A percentile compares a stretch with the other conserved stretches of the same genome.
phyloP scores from a whole-genome alignment of 2,329 filamentous ascomycete species.

The Lithohypha guttulata region DNA sequence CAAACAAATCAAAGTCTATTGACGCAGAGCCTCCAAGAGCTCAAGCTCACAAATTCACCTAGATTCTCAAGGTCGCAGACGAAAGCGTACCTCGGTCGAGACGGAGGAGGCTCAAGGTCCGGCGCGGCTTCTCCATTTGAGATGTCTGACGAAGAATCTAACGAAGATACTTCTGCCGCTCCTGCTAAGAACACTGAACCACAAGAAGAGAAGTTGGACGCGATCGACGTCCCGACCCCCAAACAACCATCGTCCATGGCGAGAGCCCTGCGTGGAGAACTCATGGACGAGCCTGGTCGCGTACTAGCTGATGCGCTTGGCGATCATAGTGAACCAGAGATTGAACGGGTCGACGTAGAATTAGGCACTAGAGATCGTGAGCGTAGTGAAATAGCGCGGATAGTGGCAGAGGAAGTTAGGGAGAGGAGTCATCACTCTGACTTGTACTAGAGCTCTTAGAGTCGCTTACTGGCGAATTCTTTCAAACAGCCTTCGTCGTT shows the following conservation, averaged over 20 bases:
- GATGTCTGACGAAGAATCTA: conserved; percentile 26
- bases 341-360: conserved; percentile 20
- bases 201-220: background rate
- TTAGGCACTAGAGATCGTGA: conserved; percentile 18
- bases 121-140: conserved; percentile 31
- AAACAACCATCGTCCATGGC: conserved; percentile 15
- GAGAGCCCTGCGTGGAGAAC: conserved; percentile 16
- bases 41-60: background rate
- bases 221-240: background rate
- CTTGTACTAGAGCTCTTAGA: no score
- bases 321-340: conserved; percentile 21
- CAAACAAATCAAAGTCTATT: conserved; percentile 1
- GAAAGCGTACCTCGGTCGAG: conserved; percentile 28
- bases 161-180: no score
- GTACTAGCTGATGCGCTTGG: conserved; percentile 21
- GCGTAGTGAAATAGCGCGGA: conserved; percentile 18
- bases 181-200: background rate
- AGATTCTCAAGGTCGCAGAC: background rate
- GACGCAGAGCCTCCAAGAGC: conserved; percentile 2
- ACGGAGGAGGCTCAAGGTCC: conserved; percentile 37
- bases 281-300: conserved; percentile 15
- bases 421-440: no score
- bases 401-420: conserved; percentile 19
- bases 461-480: no score
- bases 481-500: no score